Base-by-base conservation (phyloP, 2,329 filamentous ascomycete genomes). In the Thyridium curvatum region DNA sequence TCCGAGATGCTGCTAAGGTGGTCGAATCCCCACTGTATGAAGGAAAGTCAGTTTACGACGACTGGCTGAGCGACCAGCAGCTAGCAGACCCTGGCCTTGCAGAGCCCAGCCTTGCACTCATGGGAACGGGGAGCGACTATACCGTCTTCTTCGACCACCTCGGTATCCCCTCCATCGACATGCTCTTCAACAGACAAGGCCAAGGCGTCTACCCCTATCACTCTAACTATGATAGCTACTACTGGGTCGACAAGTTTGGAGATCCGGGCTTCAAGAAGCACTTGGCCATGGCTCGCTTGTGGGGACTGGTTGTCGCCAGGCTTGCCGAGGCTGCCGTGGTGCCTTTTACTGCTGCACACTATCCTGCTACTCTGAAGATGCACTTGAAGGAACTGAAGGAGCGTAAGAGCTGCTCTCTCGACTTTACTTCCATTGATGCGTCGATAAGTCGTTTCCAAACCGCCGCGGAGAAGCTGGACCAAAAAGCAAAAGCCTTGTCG, bases 171-270 rank as follows among this genome's bases (percentile, higher is more conserved):
- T 57, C 65, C 3, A 55, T 63, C 9, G 78, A 84, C 44, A 64
- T 82, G 15, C 71, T 74, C 3, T 78, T 79, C 31, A 72, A 77
- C 31, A 66, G 29, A 18, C 34, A 18, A 15, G 17, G 28, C 12
- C 15, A 16, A 15, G 12, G 81, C 0, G 65, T 86, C 7, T 86
- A 84, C 54, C 82, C 85, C 46, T 94, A 93, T 53, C 86, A 94
- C 56, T 77, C 77, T 45, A 93, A 93, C 61, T 94, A 90, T 54
- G 88, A 94, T 54, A 85, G 76, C 28, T 90, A 86, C 54, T 68
- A 82, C 51, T 94, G 87, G 87, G 93, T 93, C 85, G 72, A 82
- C 12, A 82, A 68, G 3, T 88, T 79, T 48, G 86, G 86, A 4
- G 88, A 94, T 47, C 71, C 72, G 1, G 70, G 65, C 1, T 79